Evolutionary conservation across 306 rosid genomes (phyloP).

Genomic region (Cucumis cinereus): DNA sequence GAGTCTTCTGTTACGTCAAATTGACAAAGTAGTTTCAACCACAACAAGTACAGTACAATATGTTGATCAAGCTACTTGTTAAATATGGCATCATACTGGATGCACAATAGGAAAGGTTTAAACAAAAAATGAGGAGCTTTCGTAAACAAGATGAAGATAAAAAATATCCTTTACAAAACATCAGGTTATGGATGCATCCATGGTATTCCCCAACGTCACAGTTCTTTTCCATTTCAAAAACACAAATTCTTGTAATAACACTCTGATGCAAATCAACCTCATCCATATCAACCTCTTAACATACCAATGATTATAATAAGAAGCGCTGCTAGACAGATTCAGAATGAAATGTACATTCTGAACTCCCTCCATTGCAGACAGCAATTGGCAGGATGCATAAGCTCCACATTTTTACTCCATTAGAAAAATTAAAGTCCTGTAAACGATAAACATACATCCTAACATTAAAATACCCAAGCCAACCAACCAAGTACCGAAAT

Average conservation of each 20-base stretch:
- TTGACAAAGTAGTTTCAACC: background rate
- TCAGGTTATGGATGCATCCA: background rate
- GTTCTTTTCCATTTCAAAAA: background rate
- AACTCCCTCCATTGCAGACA: background rate
- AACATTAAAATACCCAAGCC: background rate
- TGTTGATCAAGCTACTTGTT: background rate
- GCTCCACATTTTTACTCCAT: background rate
- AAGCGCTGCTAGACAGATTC: background rate
- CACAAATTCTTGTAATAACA: background rate
- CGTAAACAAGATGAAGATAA: background rate
- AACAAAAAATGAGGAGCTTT: background rate
- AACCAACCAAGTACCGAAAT: background rate
- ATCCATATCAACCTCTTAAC: background rate
- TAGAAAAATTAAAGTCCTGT: background rate
- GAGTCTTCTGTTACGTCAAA: background rate
- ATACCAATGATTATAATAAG: background rate
- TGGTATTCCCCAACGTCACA: background rate
- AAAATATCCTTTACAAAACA: background rate
- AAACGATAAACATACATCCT: background rate
- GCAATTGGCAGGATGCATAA: background rate
- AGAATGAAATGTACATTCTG: background rate
- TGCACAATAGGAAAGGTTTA: background rate
- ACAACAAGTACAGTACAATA: background rate
- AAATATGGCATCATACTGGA: background rate
- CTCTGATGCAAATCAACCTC: background rate